Conservation (phyloP, 2,329 filamentous ascomycete genomes). For the Aureobasidium vineae region DNA sequence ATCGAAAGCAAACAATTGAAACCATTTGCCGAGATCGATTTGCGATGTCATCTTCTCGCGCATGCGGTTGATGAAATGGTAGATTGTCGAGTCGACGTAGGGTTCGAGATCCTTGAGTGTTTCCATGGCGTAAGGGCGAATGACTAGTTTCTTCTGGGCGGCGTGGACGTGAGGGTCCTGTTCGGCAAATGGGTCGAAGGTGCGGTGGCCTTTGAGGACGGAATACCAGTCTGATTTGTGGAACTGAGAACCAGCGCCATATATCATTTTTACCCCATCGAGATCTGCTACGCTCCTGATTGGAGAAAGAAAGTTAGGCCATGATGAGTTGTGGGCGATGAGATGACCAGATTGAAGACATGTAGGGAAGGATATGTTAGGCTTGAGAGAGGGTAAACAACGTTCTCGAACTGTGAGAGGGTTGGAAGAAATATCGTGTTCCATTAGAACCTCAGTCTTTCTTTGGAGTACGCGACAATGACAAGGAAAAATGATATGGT, state of each 20-base stretch:
- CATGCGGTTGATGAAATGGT: slow-evolving; percentile 40
- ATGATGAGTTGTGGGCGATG: neutral
- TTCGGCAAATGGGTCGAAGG: slow-evolving; percentile 40
- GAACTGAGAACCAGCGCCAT: slow-evolving; percentile 38
- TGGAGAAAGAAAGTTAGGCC: neutral
- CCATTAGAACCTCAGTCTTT: neutral
- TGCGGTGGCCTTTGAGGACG: slow-evolving; percentile 37
- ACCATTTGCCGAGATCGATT: slow-evolving; percentile 41
- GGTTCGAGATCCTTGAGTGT: slow-evolving; percentile 42
- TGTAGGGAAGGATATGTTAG: no score
- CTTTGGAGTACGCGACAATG: no score
- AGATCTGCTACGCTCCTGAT: slow-evolving; percentile 16
- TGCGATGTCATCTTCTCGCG: slow-evolving; percentile 30
- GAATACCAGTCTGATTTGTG: slow-evolving; percentile 41
- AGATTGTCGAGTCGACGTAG: slow-evolving; percentile 42
- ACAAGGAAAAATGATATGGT: neutral
- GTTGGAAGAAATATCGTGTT: neutral
- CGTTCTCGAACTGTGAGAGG: neutral
- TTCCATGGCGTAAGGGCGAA: slow-evolving; percentile 36
- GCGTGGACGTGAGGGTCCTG: slow-evolving; percentile 36
- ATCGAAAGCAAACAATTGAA: slow-evolving; percentile 45
- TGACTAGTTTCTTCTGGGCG: slow-evolving; percentile 34
- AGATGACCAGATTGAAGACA: no score
- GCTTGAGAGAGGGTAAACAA: no score
- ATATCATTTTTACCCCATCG: slow-evolving; percentile 17